Base-by-base conservation (phyloP, 1,139 yeast genomes). In the Suhomyces maxii region DNA sequence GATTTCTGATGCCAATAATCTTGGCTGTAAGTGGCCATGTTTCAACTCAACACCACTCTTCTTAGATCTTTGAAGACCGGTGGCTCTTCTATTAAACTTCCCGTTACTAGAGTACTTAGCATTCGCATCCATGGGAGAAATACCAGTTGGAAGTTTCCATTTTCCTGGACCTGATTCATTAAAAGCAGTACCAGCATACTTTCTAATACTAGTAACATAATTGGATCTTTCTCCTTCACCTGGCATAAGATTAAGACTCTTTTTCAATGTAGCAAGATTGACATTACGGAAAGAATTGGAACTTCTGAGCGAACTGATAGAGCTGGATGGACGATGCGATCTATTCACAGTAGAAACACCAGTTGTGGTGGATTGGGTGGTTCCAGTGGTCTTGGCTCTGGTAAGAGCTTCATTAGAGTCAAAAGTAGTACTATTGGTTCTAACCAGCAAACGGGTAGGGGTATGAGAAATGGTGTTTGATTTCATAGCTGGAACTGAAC, bases 1-100 rank as follows among this genome's bases (percentile, higher is more conserved):
- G 30, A 86, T 84, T 63, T 87, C 95, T 11, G 86, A 82, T 1
- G 93, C 93, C 49, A 87, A 69, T 61, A 86, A 73, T 47, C 90
- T 76, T n/a, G 88, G 89, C 45, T 82, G 80, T 53, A 86, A 72
- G 59, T 82, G 89, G 4, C 91, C 88, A 60, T 86, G 93, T 52
- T 85, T 82, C 58, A 86, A 76, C 52, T 84, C 90, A 50, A 83
- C 80, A 6, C 82, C 82, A 42, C 79, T 73, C 56, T 64, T 69
- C 57, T 62, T 71, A 47, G 53, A 55, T 40, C 67, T 58, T 36
- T 60, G 64, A 7, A 58, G 52, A 5, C 65, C 64, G 1, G 69
- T 69, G 13, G 58, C 61, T 23, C 67, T 55, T 36, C 76, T 58
- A 51, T 63, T 61, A 50, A 67, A 73, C 41, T 64, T 61, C 3